These are phyloP conservation scores for Paecilomyces dactylethromorphus DNA, from an alignment of 2,329 filamentous ascomycete species.

Conservation along the genomic window DNA sequence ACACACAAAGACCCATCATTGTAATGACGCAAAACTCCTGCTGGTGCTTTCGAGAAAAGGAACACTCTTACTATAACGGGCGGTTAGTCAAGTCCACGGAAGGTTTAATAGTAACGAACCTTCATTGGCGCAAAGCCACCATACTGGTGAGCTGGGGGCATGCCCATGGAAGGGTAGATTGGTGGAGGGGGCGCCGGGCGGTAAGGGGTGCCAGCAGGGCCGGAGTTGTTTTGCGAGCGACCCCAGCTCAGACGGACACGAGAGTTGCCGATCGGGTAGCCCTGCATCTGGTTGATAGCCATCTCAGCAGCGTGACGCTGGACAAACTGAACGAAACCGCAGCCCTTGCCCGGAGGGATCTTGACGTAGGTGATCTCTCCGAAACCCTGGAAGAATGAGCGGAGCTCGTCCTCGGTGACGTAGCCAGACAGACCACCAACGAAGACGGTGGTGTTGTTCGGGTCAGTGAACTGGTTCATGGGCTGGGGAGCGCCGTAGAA, in stretches of 20 bases:
- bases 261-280: conserved; percentile 97
- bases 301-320: conserved; percentile 98
- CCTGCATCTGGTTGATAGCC: conserved; percentile 99
- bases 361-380: conserved; percentile 99
- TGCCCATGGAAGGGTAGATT: conserved; percentile 64
- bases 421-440: conserved; percentile 96
- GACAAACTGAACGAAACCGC: conserved; percentile 97
- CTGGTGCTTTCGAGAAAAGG: conserved; percentile 30
- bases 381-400: conserved; percentile 99
- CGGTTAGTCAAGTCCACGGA: neutral
- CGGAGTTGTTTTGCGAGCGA: conserved; percentile 97
- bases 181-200: conserved; percentile 81
- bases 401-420: conserved; percentile 98
- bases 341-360: conserved; percentile 98
- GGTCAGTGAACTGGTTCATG: conserved; percentile 99
- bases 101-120: conserved; percentile 37
- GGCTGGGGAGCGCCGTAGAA: conserved; percentile 62
- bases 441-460: conserved; percentile 99
- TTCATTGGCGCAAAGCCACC: conserved; percentile 61
- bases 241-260: conserved; percentile 97
- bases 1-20: conserved; percentile 35
- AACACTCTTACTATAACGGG: conserved; percentile 22
- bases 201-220: conserved; percentile 90
- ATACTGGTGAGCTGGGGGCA: conserved; percentile 58
- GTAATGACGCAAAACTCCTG: conserved; percentile 38